Evolutionary conservation across 2,329 filamentous ascomycete genomes (phyloP).

Genomic region (Ceratocystis eucalypticola): DNA sequence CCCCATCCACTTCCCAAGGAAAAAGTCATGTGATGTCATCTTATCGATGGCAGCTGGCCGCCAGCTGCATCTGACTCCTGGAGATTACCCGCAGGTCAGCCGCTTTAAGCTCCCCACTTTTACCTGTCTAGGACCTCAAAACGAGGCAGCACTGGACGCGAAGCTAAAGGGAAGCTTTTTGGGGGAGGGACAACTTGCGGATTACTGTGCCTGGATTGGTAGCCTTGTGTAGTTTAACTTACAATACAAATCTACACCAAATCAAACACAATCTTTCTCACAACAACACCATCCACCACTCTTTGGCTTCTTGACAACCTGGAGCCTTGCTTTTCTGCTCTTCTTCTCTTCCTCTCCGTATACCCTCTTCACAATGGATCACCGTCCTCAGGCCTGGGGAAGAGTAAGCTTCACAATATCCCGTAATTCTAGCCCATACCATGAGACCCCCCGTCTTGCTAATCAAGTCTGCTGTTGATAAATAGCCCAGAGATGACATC

Average conservation of each 20-base stretch:
- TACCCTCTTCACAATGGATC: constrained; percentile 43
- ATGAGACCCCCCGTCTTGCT: constrained; percentile 14
- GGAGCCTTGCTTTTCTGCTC: not conserved
- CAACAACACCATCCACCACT: not conserved
- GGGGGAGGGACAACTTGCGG: not conserved
- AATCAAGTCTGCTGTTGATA: constrained; percentile 14
- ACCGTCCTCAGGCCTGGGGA: constrained; percentile 59
- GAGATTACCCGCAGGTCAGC: constrained; percentile 2
- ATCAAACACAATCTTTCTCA: not conserved
- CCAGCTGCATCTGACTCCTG: not conserved
- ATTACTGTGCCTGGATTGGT: not conserved
- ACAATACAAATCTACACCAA: not conserved
- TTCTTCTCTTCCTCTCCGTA: constrained; percentile 1
- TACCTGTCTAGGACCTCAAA: not conserved
- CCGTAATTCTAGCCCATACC: constrained; percentile 17
- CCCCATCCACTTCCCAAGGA: not conserved
- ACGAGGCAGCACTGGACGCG: constrained; percentile 5
- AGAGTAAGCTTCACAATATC: constrained; percentile 40
- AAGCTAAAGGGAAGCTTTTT: constrained; percentile 5
- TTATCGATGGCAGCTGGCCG: not conserved
- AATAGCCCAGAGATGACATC: constrained; percentile 86
- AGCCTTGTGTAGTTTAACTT: not conserved
- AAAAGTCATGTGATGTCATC: not conserved
- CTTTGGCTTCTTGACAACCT: not conserved
- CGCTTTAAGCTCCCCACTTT: not conserved